A percentile compares a stretch with the other conserved stretches of the same genome.
Conservation (phyloP, 495 filamentous ascomycete species). For the Thozetella sp. region DNA sequence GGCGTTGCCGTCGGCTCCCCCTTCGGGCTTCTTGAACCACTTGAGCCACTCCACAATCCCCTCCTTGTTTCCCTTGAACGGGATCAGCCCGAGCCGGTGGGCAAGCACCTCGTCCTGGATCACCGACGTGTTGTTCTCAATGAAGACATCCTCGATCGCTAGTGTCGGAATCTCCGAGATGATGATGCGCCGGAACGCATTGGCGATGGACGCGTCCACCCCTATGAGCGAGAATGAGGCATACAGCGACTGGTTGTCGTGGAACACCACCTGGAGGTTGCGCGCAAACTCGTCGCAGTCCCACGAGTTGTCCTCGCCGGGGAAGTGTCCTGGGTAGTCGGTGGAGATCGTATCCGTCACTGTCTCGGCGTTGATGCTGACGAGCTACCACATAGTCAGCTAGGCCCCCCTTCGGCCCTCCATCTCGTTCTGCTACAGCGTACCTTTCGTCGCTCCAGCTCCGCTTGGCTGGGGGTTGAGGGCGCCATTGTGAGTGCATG, state of each 20-base stretch:
- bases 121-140: slow-evolving; percentile 93
- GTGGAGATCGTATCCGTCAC: slow-evolving; percentile 85
- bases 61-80: slow-evolving; percentile 74
- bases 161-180: slow-evolving; percentile 93
- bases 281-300: slow-evolving; percentile 71
- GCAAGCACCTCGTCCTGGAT: slow-evolving; percentile 97
- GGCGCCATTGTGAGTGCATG: slow-evolving; percentile 36
- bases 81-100: slow-evolving; percentile 85
- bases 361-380: slow-evolving; percentile 85
- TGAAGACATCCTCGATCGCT: slow-evolving; percentile 89
- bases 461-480: slow-evolving; percentile 36
- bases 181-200: slow-evolving; percentile 96
- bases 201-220: slow-evolving; percentile 89
- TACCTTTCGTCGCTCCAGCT: slow-evolving; percentile 43
- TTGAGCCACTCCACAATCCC: slow-evolving; percentile 74
- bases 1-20: slow-evolving; percentile 29
- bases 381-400: slow-evolving; percentile 56
- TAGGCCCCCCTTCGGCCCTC: slow-evolving; percentile 1
- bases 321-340: slow-evolving; percentile 89
- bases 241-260: slow-evolving; percentile 74
- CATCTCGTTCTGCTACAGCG: too few species aligned
- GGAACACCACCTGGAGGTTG: slow-evolving; percentile 75
- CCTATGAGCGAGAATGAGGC: slow-evolving; percentile 89
- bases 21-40: slow-evolving; percentile 63
- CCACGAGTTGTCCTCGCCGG: slow-evolving; percentile 90